Evolutionary conservation across 768 basidiomycete genomes (phyloP).

Genomic region (Suillus subalutaceus): DNA sequence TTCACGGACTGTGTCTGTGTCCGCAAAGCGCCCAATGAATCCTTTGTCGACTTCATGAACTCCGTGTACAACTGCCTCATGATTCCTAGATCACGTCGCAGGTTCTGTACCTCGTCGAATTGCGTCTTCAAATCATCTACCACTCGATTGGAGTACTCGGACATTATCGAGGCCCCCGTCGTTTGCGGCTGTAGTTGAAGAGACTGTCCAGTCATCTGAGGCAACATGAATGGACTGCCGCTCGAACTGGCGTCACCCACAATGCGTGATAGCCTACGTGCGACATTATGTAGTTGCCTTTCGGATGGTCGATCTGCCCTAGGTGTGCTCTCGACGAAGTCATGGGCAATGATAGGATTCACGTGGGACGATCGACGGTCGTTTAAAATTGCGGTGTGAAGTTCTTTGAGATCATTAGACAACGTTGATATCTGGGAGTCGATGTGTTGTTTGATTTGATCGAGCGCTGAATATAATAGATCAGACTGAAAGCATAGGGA

Average conservation of each 20-base stretch:
- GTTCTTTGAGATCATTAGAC: conserved; percentile 88
- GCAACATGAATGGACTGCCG: conserved; percentile 43
- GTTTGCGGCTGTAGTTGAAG: conserved; percentile 61
- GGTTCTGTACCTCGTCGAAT: conserved; percentile 92
- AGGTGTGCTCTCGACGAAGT: conserved; percentile 69
- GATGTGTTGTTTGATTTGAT: conserved; percentile 99
- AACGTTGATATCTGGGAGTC: conserved; percentile 86
- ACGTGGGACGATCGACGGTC: conserved; percentile 54
- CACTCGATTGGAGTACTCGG: conserved; percentile 73
- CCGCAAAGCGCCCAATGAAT: conserved; percentile 75
- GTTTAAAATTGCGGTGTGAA: conserved; percentile 65
- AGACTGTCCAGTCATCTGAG: conserved; percentile 70
- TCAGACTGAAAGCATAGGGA: conserved; percentile 7
- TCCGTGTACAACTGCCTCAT: conserved; percentile 95
- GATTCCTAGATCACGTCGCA: conserved; percentile 89
- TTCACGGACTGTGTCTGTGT: conserved; percentile 87
- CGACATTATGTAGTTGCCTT: conserved; percentile 70
- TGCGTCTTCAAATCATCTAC: conserved; percentile 86
- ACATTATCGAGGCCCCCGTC: conserved; percentile 74
- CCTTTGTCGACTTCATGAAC: conserved; percentile 91
- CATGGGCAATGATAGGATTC: conserved; percentile 51
- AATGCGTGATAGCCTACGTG: conserved; percentile 73
- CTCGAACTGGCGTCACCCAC: conserved; percentile 47
- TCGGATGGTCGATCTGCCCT: conserved; percentile 70
- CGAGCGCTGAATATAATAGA: conserved; percentile 65